Evolutionary conservation across 768 basidiomycete genomes (phyloP).

Genomic region (Boletus rubescentipes): DNA sequence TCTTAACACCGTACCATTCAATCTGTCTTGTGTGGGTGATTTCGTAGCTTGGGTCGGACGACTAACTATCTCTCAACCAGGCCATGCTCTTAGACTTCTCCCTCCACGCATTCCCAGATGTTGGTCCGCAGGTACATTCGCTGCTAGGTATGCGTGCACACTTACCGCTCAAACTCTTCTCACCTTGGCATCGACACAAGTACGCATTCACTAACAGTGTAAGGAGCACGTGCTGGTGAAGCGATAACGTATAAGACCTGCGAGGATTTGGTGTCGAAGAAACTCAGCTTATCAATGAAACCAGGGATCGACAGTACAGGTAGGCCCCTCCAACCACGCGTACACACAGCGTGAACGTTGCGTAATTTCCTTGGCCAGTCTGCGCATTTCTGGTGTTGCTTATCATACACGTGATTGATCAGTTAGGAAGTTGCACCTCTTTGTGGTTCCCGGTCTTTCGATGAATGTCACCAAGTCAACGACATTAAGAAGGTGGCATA

Average conservation of each 20-base stretch:
- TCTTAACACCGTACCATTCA: neutral
- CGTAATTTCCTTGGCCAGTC: constrained; percentile 1
- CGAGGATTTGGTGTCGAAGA: neutral
- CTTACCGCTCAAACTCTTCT: neutral
- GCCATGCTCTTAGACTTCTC: too few relatives aligned
- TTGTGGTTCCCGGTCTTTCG: neutral
- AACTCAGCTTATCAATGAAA: constrained; percentile 7
- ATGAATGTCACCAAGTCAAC: neutral
- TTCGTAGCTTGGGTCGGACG: neutral
- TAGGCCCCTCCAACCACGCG: neutral
- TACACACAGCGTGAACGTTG: neutral
- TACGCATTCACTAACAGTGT: neutral
- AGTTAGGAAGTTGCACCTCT: neutral
- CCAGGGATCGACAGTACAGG: constrained; percentile 13
- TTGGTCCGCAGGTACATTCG: neutral
- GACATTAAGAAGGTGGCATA: constrained; percentile 6
- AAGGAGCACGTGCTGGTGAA: constrained; percentile 10
- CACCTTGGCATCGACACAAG: neutral
- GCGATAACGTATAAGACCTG: constrained; percentile 19
- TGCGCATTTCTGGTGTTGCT: neutral
- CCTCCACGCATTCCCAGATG: neutral
- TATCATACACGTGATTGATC: neutral
- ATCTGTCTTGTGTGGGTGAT: neutral
- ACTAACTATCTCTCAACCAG: neutral
- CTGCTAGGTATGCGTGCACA: neutral